phyloP scores from a whole-genome alignment of 2,329 filamentous ascomycete species.

The Aspergillus hiratsukae region DNA sequence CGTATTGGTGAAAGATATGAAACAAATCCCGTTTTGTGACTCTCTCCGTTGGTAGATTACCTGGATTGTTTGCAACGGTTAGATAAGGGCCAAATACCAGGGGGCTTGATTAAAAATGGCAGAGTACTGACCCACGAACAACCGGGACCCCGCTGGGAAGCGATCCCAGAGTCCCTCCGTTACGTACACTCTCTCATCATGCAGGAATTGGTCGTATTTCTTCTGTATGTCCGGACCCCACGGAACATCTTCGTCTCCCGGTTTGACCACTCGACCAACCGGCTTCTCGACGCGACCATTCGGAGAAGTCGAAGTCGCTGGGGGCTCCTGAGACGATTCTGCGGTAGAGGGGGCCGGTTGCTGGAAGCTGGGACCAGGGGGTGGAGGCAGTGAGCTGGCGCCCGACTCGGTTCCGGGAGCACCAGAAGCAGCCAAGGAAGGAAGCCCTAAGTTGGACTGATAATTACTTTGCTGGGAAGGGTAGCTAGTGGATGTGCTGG shows the following conservation, averaged over 20 bases:
- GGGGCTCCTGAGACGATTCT: slow-evolving; percentile 19
- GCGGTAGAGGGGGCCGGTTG: slow-evolving; percentile 20
- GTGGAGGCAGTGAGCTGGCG: slow-evolving; percentile 35
- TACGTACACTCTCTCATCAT: slow-evolving; percentile 48
- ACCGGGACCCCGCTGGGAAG: slow-evolving; percentile 45
- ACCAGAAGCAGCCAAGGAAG: slow-evolving; percentile 24
- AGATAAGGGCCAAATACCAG: not conserved
- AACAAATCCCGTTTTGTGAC: slow-evolving; percentile 93
- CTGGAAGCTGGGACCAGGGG: slow-evolving; percentile 39
- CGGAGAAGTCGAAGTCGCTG: slow-evolving; percentile 19
- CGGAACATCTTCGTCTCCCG: slow-evolving; percentile 38
- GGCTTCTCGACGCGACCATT: slow-evolving; percentile 25
- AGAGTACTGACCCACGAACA: slow-evolving; percentile 45
- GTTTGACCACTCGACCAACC: slow-evolving; percentile 17
- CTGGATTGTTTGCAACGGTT: slow-evolving; percentile 40
- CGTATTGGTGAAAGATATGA: slow-evolving; percentile 80
- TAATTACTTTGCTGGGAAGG: slow-evolving; percentile 35
- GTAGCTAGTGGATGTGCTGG: slow-evolving; percentile 26
- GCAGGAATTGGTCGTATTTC: slow-evolving; percentile 49
- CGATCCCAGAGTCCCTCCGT: slow-evolving; percentile 51
- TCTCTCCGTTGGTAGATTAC: slow-evolving; percentile 87
- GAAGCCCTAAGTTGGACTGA: slow-evolving; percentile 20
- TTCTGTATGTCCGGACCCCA: slow-evolving; percentile 47
- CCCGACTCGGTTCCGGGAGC: slow-evolving; percentile 35
- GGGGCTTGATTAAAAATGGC: not conserved